Base-by-base conservation (phyloP, 225 moss, liverwort and hornwort species). In the Takakia lepidozioides region DNA sequence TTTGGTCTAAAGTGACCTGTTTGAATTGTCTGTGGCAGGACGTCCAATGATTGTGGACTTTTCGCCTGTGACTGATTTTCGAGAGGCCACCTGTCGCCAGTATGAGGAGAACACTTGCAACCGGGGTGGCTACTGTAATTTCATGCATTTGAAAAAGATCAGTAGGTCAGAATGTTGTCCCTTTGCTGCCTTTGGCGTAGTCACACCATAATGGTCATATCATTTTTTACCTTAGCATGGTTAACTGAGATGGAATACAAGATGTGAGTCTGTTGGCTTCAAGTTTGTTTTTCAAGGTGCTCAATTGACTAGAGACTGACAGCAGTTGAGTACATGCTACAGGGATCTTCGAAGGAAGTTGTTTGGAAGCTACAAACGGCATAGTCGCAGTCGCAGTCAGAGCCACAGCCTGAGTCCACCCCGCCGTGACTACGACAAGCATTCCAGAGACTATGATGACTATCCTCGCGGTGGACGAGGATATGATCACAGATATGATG, bases 301-400 rank as follows among this genome's bases (percentile, higher is more conserved):
- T 27, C 8, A 30, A 8, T n/a, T n/a, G n/a, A n/a, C n/a, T n/a
- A 27, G 14, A n/a, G 13, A 29, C 0, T 51, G 14, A n/a, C 51
- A 18, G 16, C 14, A 10, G 11, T 43, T 43, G 19, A 19, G n/a
- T 29, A 10, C 9, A 1, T 42, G 10, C 15, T 56, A 5, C 30
- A 74, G 74, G 36, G 67, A 67, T 3, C 25, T 76, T 38, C 62
- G 76, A 59, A 71, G 71, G 34, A 76, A 71, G 52, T 43, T 76
- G 20, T 76, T 76, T 51, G 76, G 76, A 20, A 54, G 55, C 25
- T 58, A 48, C 21, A 67, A 63, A 29, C 50, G 65, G 52, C 53
- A 55, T 3, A 59, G 65, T 37, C 65, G 61, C 24, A 67, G 59
- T 19, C 65, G 65, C 10, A 58, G 43, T 25, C 44, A 63, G 8